A percentile compares a stretch with the other conserved stretches of the same genome.
These are phyloP conservation scores for Cornus controversa DNA, from an alignment of 148 eudicot species.

Conservation along the genomic window DNA sequence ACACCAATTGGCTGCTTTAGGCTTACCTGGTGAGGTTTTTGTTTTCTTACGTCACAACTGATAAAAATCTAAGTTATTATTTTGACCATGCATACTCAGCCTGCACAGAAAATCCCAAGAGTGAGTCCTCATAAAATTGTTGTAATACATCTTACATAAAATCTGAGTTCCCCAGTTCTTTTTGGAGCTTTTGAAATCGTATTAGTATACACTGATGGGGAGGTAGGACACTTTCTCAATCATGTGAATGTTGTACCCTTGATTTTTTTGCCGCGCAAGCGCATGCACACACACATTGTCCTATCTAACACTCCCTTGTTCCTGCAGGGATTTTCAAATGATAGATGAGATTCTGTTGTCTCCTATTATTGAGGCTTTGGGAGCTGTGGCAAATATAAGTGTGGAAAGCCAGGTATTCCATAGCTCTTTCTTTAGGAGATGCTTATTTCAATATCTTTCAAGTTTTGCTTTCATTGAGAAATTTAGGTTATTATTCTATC, in stretches of 20 bases:
- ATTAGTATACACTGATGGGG: not conserved
- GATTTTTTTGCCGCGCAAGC: not conserved
- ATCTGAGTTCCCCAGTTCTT: not conserved
- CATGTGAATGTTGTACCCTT: conserved; percentile 9
- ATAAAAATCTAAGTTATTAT: not conserved
- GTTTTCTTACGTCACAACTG: not conserved
- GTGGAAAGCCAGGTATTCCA: conserved; percentile 84
- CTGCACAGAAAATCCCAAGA: not conserved
- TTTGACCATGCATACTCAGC: not conserved
- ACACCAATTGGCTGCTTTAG: not conserved
- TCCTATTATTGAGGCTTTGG: conserved; percentile 72
- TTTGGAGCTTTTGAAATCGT: not conserved
- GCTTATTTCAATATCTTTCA: not conserved
- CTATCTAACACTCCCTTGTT: conserved; percentile 7
- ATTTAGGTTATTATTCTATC: not conserved
- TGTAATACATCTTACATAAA: not conserved
- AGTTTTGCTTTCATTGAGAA: not conserved
- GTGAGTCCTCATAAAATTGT: not conserved
- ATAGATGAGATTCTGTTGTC: conserved; percentile 63
- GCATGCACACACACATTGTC: not conserved
- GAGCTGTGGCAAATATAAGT: conserved; percentile 74
- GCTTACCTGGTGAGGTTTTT: not conserved
- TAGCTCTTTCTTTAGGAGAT: not conserved
- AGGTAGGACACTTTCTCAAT: not conserved
- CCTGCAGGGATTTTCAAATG: conserved; percentile 78